phyloP scores from a whole-genome alignment of 2,329 filamentous ascomycete genomes.

The Paraconiothyrium brasiliense region DNA sequence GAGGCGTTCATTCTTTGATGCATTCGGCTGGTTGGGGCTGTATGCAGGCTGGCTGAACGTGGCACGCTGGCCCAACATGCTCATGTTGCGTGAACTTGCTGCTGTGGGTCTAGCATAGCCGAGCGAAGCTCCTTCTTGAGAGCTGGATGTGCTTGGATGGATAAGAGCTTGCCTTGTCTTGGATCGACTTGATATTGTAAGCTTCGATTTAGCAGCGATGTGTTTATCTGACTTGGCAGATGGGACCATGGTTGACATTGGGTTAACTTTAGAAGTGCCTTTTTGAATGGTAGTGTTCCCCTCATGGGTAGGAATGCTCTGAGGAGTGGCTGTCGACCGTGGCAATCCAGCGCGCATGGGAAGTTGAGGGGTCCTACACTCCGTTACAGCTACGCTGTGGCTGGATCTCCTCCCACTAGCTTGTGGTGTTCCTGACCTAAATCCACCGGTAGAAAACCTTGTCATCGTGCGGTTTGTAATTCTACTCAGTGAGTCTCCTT shows the following conservation, averaged over 20 bases:
- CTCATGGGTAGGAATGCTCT: neutral
- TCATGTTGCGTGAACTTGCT: neutral
- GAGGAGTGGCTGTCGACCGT: neutral
- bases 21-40: neutral
- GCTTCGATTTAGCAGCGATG: neutral
- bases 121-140: constrained; percentile 1
- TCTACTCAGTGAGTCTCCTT: constrained; percentile 15
- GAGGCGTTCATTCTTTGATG: neutral
- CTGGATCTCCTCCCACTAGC: constrained; percentile 10
- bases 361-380: constrained; percentile 9
- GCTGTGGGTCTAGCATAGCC: neutral
- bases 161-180: constrained; percentile 10
- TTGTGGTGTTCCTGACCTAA: constrained; percentile 21
- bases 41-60: neutral
- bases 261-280: too few species aligned
- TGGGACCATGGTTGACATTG: neutral
- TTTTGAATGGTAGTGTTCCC: neutral
- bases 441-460: constrained; percentile 15
- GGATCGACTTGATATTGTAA: neutral
- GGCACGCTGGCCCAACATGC: neutral
- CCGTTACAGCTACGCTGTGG: constrained; percentile 12
- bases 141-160: neutral
- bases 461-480: constrained; percentile 23
- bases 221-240: constrained; percentile 4
- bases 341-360: neutral